Evolutionary conservation across 2,329 filamentous ascomycete genomes (phyloP).

Genomic region (Stagonosporopsis vannaccii): DNA sequence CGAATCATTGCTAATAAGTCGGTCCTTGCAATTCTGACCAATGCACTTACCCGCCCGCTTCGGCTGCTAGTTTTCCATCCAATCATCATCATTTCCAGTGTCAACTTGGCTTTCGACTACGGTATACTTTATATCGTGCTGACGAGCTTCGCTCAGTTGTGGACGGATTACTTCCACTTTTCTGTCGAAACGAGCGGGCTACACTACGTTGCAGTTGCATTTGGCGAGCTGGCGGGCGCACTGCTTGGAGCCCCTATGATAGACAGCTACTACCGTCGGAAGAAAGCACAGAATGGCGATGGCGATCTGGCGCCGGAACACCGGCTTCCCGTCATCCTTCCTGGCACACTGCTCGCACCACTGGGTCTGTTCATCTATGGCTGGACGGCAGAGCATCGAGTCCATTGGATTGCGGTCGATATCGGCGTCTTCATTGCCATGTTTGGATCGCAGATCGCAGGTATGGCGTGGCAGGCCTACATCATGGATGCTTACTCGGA

Average conservation of each 20-base stretch:
- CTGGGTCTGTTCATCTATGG: constrained; percentile 35
- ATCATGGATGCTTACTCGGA: constrained; percentile 65
- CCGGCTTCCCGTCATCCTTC: constrained; percentile 33
- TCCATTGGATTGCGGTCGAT: constrained; percentile 52
- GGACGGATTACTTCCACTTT: constrained; percentile 29
- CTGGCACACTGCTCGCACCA: constrained; percentile 30
- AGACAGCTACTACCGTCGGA: constrained; percentile 20
- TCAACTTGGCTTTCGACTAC: constrained; percentile 41
- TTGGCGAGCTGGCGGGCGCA: constrained; percentile 61
- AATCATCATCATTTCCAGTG: constrained; percentile 56
- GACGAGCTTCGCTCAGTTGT: constrained; percentile 37
- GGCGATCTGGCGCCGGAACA: constrained; percentile 49
- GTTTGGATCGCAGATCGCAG: constrained; percentile 36
- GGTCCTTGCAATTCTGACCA: constrained; percentile 51
- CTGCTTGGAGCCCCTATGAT: constrained; percentile 9
- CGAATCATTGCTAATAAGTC: constrained; percentile 26
- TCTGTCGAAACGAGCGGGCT: constrained; percentile 32
- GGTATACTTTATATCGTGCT: constrained; percentile 47
- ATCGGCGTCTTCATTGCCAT: constrained; percentile 58
- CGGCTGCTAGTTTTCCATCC: constrained; percentile 64
- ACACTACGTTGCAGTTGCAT: constrained; percentile 40
- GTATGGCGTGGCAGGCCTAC: constrained; percentile 63
- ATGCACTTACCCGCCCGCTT: constrained; percentile 58
- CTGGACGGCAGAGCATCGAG: constrained; percentile 32
- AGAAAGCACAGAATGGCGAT: constrained; percentile 52